Conservation (phyloP, 2,329 filamentous ascomycete species). For the Albifimbria verrucaria region DNA sequence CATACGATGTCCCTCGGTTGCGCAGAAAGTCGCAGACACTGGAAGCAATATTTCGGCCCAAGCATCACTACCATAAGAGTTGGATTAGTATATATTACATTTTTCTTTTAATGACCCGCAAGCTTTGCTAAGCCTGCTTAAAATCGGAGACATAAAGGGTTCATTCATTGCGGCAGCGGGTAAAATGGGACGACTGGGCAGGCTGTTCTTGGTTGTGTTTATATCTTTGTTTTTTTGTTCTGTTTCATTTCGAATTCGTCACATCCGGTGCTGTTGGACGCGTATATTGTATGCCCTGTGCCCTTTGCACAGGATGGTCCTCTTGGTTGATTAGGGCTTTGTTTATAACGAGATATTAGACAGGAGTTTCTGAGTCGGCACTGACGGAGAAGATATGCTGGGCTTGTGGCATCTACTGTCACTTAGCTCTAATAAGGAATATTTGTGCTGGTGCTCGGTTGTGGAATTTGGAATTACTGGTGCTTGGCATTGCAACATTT, state of each 20-base stretch:
- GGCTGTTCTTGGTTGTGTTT: slow-evolving; percentile 14
- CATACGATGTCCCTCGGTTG: not conserved
- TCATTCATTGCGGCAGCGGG: slow-evolving; percentile 36
- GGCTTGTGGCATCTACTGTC: too few relatives aligned
- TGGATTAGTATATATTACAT: slow-evolving; percentile 25
- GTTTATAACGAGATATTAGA: too few relatives aligned
- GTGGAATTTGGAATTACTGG: too few relatives aligned
- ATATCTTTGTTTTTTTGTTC: slow-evolving; percentile 17
- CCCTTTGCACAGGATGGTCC: not conserved
- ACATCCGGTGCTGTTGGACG: too few relatives aligned
- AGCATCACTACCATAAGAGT: slow-evolving; percentile 18
- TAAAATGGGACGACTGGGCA: slow-evolving; percentile 21
- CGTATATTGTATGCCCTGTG: not conserved
- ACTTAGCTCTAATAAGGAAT: not conserved
- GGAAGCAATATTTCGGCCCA: not conserved
- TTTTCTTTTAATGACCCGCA: slow-evolving; percentile 18
- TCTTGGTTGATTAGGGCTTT: slow-evolving; percentile 14
- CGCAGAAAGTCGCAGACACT: not conserved
- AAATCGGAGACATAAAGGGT: slow-evolving; percentile 28
- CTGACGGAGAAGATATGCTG: too few relatives aligned
- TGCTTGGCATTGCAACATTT: too few relatives aligned
- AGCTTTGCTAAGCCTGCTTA: slow-evolving; percentile 18
- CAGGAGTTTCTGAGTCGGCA: too few relatives aligned
- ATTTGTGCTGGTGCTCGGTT: not conserved
- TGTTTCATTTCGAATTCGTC: slow-evolving; percentile 10